phyloP scores from a whole-genome alignment of 176 grass and related monocot genomes.

The Eleusine indica region DNA sequence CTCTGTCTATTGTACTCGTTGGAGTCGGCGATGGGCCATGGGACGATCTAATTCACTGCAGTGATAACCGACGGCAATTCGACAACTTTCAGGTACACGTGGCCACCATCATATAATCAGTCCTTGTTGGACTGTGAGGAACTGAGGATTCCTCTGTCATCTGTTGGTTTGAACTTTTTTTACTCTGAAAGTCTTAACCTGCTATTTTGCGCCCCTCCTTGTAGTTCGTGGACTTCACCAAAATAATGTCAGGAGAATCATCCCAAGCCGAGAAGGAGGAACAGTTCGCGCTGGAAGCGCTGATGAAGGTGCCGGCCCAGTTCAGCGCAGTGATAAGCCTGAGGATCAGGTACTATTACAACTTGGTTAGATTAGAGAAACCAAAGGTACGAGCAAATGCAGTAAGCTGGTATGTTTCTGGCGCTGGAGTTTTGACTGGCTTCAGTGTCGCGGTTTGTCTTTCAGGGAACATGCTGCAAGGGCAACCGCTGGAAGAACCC shows the following conservation, averaged over 20 bases:
- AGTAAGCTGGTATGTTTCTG: neutral
- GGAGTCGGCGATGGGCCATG: conserved; percentile 64
- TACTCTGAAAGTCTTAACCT: neutral
- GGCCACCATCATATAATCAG: neutral
- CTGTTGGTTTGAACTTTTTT: neutral
- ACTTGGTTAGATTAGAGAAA: neutral
- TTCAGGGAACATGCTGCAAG: conserved; percentile 13
- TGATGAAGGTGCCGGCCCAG: conserved; percentile 70
- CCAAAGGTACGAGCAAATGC: neutral
- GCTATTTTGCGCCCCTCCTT: neutral
- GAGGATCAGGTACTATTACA: conserved; percentile 27
- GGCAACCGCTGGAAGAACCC: neutral
- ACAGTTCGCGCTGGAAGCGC: conserved; percentile 55
- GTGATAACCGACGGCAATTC: conserved; percentile 28
- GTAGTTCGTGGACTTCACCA: conserved; percentile 80
- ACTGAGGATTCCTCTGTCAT: neutral
- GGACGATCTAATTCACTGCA: conserved; percentile 41
- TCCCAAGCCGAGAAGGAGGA: conserved; percentile 45
- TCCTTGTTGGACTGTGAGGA: neutral
- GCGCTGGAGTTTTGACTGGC: neutral
- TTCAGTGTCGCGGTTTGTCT: neutral
- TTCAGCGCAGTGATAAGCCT: conserved; percentile 45
- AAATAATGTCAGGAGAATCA: conserved; percentile 61
- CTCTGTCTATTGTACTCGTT: conserved; percentile 58
- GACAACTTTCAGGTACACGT: conserved; percentile 58